Percentiles rank a stretch among this genome's conserved stretches.
phyloP scores from a whole-genome alignment of 768 basidiomycete genomes.

The Macrolepiota dolichaula region DNA sequence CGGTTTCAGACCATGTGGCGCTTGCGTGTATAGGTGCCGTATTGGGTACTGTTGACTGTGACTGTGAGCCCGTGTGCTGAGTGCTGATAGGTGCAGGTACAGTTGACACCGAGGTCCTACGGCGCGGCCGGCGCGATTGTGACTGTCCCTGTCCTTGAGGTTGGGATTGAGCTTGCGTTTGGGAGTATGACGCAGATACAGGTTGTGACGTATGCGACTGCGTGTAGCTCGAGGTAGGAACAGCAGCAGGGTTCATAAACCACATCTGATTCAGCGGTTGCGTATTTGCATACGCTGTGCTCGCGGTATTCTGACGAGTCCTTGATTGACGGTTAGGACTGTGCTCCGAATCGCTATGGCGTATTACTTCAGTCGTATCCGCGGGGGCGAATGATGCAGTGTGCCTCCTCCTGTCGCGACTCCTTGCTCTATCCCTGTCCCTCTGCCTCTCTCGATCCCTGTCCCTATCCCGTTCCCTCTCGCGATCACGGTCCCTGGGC shows the following conservation, averaged over 20 bases:
- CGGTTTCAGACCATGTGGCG: background rate
- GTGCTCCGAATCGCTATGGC: constrained; percentile 4
- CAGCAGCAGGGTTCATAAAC: background rate
- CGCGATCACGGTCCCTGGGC: background rate
- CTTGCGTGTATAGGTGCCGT: background rate
- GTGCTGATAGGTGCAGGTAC: background rate
- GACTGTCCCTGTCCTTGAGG: background rate
- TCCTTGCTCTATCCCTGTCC: constrained; percentile 4
- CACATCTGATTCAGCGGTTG: constrained; percentile 1
- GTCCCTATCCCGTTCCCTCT: background rate
- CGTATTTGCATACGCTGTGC: background rate
- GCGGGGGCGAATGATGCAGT: constrained; percentile 2
- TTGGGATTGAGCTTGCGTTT: constrained; percentile 9
- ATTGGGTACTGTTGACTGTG: background rate
- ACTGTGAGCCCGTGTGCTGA: background rate
- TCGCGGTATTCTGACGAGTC: background rate
- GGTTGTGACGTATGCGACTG: constrained; percentile 11
- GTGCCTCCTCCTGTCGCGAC: constrained; percentile 3
- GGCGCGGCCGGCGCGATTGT: background rate
- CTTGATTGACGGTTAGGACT: constrained; percentile 1
- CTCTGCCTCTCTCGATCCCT: background rate
- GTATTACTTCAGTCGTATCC: constrained; percentile 2
- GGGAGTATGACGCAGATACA: background rate
- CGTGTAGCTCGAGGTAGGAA: constrained; percentile 12
- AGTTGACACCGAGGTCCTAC: background rate